Base-by-base conservation (phyloP, 169 alveolate genomes). In the Besnoitia besnoiti region DNA sequence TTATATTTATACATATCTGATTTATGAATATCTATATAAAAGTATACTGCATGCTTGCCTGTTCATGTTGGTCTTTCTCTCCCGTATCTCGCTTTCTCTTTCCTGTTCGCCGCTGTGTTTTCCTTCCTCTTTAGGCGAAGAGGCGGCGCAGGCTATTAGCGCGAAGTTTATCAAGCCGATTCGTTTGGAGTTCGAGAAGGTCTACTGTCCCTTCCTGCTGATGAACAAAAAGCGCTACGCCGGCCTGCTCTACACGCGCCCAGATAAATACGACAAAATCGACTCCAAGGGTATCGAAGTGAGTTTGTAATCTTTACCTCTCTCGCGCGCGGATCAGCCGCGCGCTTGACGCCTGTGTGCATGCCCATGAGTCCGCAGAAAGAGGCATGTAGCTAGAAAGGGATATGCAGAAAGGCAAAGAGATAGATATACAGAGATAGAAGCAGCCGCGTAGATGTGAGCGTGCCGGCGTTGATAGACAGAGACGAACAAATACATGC, bases 221-320 rank as follows among this genome's bases (percentile, higher is more conserved):
- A 96, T 99, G 97, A 97, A 97, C 94, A 99, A 99, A 96, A 99
- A 99, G 94, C 97, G 99, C 90, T 99, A 99, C 95, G 99, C 99
- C 5, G 99, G 99, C 3, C 96, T 98, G 44, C 96, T 95, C 93
- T 98, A 97, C 96, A 98, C 99, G 46, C 98, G 97, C 67, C 99
- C 99, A n/a, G 98, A 98, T 40, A 98, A 97, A 92, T 97, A 96
- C 93, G 99, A 98, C 94, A 98, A 98, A 96, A 98, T 99, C 55
- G 99, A 99, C 95, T 98, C 99, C 77, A 99, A 99, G 95, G 99
- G 99, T 30, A 98, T 98, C 27, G 98, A 96, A 92, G 94, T 67
- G 3, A 50, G 50, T 2, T 37, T n/a, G 47, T 19, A 8, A 5
- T 55, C 67, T 55, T 19, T 67, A 0, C 44, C 8, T 2, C 46